Conservation (phyloP, 2,329 filamentous ascomycete genomes). For the Trichoderma lentiforme region DNA sequence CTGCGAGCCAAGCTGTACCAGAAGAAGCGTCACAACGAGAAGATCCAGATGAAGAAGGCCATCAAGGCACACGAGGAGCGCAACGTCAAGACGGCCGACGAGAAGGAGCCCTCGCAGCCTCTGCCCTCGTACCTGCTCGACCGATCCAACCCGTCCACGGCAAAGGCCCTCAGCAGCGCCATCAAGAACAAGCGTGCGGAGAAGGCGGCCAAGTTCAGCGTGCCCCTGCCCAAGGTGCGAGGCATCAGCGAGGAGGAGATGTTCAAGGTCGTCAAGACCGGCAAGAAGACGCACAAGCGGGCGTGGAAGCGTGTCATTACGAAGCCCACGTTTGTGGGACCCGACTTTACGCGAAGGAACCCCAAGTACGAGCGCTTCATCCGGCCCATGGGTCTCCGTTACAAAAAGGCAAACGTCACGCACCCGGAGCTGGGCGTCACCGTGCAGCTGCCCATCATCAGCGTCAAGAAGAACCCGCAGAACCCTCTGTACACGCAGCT, state of each 20-base stretch:
- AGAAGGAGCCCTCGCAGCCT: conserved; percentile 75
- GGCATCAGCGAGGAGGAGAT: conserved; percentile 93
- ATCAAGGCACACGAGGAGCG: conserved; percentile 95
- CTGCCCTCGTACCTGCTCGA: conserved; percentile 93
- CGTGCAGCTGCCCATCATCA: conserved; percentile 77
- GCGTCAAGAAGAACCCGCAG: conserved; percentile 67
- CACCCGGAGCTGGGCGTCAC: conserved; percentile 82
- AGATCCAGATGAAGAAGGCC: conserved; percentile 95
- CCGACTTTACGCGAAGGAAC: conserved; percentile 83
- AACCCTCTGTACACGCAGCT: conserved; percentile 90
- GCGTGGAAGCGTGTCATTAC: conserved; percentile 68
- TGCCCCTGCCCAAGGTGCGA: conserved; percentile 89
- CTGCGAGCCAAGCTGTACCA: conserved; percentile 90
- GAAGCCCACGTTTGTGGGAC: conserved; percentile 71
- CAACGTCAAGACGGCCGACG: conserved; percentile 84
- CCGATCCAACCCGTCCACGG: conserved; percentile 57
- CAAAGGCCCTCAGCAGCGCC: conserved; percentile 72
- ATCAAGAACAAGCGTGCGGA: conserved; percentile 96
- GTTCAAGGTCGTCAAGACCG: conserved; percentile 95
- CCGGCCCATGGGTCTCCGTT: conserved; percentile 48
- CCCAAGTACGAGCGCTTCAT: conserved; percentile 69
- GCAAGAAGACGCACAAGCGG: conserved; percentile 91
- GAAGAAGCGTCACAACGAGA: conserved; percentile 92
- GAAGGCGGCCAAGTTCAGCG: conserved; percentile 89
- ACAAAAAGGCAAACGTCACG: conserved; percentile 54